A percentile compares a stretch with the other conserved stretches of the same genome.
These are phyloP conservation scores for Pterocarpus santalinus DNA, from an alignment of 306 rosid species.

Conservation along the genomic window DNA sequence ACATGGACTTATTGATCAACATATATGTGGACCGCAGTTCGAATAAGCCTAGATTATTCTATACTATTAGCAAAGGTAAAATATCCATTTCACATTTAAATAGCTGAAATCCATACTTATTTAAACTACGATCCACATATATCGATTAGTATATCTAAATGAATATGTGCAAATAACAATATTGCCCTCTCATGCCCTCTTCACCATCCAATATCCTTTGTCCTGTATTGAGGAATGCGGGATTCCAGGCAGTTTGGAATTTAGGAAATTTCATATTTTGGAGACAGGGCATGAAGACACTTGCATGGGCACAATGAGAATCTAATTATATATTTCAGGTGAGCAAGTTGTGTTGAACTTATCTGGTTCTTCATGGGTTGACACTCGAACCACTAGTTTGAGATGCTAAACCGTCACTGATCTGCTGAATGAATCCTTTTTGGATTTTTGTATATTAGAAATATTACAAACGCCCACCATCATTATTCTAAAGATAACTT, in stretches of 20 bases:
- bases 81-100: no score
- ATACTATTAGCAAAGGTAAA: no score
- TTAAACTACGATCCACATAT: no score
- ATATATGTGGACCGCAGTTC: no score
- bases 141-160: no score
- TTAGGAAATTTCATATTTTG: constrained; percentile 18
- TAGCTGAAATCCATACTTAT: no score
- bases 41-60: no score
- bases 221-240: constrained; percentile 30
- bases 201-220: constrained; percentile 45
- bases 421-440: not conserved
- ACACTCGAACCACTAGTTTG: constrained; percentile 26
- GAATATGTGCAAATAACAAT: no score
- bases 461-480: not conserved
- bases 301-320: not conserved
- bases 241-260: constrained; percentile 30
- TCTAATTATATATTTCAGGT: constrained; percentile 11
- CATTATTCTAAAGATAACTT: constrained; percentile 1
- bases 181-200: not conserved
- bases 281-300: not conserved
- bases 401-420: constrained; percentile 27
- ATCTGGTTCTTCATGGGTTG: not conserved
- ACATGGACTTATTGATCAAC: no score
- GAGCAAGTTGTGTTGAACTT: not conserved
- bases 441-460: constrained; percentile 9